Base-by-base conservation (phyloP, 805 yeast genomes). In the Metschnikowia drakensbergensis region DNA sequence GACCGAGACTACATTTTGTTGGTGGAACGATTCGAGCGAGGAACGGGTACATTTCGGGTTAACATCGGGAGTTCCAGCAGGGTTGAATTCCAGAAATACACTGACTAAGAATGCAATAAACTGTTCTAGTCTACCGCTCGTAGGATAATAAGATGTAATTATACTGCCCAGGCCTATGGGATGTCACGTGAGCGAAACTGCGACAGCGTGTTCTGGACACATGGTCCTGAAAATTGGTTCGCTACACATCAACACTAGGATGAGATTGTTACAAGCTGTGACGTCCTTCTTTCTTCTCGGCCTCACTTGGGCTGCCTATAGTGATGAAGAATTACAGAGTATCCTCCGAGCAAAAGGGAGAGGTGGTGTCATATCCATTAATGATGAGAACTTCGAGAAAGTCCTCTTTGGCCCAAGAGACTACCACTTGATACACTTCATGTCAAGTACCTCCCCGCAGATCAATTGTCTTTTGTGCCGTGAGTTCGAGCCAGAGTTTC, bases 391-490 rank as follows among this genome's bases (percentile, higher is more conserved):
- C 62, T 86, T 71, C 61, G 74, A 79, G 54, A 65, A 69, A 11
- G 61, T 84, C 22, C 68, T 88, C 47, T 69, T 69, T 26, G 88
- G 88, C 4, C 79, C 82, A 23, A 76, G 92, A 59, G 89, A 88
- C 58, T 82, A 80, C 64, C 76, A 85, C 34, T 61, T 87, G n/a
- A 74, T 86, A 9, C 59, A 82, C 30, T 74, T 84, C 48, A 68
- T 92, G 52, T 86, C 97, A 0, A 89, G 97, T 2, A 78, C 84
- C 7, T 76, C 83, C 42, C 75, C 88, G 1, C 80, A 80, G 52
- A 78, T 91, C 60, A 88, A 87, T 9, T 94, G 99, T 70, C 71
- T 72, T 1, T 71, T 87, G 45, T 94, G 99, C 75, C 57, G 69
- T 7, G 81, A 83, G 37, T 77, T 86, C 57, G 81, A 76, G 26